Evolutionary conservation across 805 yeast genomes (phyloP).

Genomic region (Barnettozyma salicaria): DNA sequence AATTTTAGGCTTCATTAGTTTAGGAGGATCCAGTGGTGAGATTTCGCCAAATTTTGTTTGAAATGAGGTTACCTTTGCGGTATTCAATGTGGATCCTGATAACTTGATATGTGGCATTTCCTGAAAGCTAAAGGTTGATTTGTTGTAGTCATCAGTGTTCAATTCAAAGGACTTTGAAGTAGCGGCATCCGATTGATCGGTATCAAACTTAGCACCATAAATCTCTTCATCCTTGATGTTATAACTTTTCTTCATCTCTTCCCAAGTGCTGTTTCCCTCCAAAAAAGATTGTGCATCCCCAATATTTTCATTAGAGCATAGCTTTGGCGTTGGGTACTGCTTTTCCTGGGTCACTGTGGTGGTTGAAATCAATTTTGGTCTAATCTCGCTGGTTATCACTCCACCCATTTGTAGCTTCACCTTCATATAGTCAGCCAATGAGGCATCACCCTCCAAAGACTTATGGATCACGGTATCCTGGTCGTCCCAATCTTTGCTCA

Average conservation of each 20-base stretch:
- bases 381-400: background rate
- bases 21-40: conserved; percentile 25
- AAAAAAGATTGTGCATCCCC: background rate
- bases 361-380: background rate
- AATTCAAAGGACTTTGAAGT: background rate
- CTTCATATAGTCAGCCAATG: conserved; percentile 11
- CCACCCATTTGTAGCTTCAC: conserved; percentile 7
- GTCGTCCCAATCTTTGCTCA: conserved; percentile 3
- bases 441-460: conserved; percentile 1
- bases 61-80: conserved; percentile 20
- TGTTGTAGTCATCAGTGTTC: conserved; percentile 4
- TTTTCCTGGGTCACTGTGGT: too few relatives aligned
- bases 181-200: conserved; percentile 1
- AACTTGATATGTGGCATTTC: conserved; percentile 17
- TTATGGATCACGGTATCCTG: conserved; percentile 9
- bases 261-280: conserved; percentile 20
- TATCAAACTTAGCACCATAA: conserved; percentile 3
- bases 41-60: conserved; percentile 16
- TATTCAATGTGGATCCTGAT: conserved; percentile 15
- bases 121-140: conserved; percentile 23
- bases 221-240: conserved; percentile 12
- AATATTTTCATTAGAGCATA: background rate
- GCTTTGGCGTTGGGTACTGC: background rate
- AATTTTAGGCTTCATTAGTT: conserved; percentile 19
- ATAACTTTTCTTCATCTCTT: conserved; percentile 19